Percentiles rank a stretch among this genome's conserved stretches.
These are phyloP conservation scores for Beta macrorhiza DNA, from an alignment of 179 eudicot genomes.

Conservation along the genomic window DNA sequence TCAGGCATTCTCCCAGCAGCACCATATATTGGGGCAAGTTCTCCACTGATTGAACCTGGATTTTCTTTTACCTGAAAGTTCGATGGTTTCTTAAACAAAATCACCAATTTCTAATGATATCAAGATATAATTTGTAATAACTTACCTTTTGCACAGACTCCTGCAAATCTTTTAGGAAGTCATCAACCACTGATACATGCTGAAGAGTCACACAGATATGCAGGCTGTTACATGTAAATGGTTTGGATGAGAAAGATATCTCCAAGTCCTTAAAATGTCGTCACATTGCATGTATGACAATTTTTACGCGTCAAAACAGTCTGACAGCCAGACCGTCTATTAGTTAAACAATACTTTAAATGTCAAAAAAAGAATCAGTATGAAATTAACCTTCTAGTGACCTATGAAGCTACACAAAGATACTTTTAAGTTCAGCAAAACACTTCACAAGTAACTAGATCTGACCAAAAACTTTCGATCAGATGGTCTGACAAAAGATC, in stretches of 20 bases:
- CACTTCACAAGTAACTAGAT: too few species aligned
- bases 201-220: constrained; percentile 97
- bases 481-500: too few species aligned
- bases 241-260: constrained; percentile 11
- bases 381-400: too few species aligned
- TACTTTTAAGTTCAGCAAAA: too few species aligned
- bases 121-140: constrained; percentile 15
- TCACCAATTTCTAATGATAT: not conserved
- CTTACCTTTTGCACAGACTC: constrained; percentile 81
- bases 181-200: constrained; percentile 68
- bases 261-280: not conserved
- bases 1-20: constrained; percentile 99
- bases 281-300: not conserved
- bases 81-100: not conserved
- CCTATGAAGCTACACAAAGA: too few species aligned
- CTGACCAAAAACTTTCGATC: too few species aligned
- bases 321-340: too few species aligned
- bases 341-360: too few species aligned
- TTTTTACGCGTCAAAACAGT: not conserved
- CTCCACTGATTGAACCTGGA: constrained; percentile 89
- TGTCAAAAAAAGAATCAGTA: too few species aligned
- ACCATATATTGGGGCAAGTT: constrained; percentile 95
- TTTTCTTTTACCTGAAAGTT: constrained; percentile 67
- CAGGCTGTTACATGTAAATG: constrained; percentile 50
- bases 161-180: constrained; percentile 69